phyloP scores from a whole-genome alignment of 768 basidiomycete species.

The Lepiota venenata region DNA sequence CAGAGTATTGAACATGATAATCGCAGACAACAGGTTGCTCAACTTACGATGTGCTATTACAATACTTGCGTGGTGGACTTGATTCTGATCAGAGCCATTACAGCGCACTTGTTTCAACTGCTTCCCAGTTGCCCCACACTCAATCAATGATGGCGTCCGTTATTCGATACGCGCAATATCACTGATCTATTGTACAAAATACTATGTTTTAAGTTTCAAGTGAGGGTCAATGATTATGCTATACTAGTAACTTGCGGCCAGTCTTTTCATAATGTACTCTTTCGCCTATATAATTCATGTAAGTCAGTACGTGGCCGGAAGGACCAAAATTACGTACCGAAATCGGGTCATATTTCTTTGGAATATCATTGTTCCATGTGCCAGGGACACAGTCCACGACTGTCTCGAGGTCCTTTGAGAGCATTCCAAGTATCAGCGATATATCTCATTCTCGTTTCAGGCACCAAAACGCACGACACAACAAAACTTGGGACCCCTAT shows the following conservation, averaged over 20 bases:
- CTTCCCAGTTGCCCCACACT: too few relatives aligned
- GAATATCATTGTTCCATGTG: constrained; percentile 40
- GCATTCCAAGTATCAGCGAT: constrained; percentile 15
- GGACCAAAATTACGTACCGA: constrained; percentile 20
- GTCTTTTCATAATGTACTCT: constrained; percentile 35
- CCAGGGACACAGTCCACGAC: constrained; percentile 50
- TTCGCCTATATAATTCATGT: constrained; percentile 20
- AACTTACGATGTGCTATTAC: too few relatives aligned
- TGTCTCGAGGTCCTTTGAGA: constrained; percentile 33
- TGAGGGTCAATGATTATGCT: too few relatives aligned
- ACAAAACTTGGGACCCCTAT: constrained; percentile 25
- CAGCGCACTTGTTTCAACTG: too few relatives aligned
- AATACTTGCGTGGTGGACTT: too few relatives aligned
- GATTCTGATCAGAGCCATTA: too few relatives aligned
- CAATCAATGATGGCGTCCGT: too few relatives aligned
- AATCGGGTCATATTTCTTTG: constrained; percentile 49
- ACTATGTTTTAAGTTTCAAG: too few relatives aligned
- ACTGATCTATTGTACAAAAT: too few relatives aligned
- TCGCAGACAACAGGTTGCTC: too few relatives aligned
- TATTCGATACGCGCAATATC: too few relatives aligned
- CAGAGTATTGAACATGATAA: too few relatives aligned
- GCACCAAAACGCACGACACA: constrained; percentile 24
- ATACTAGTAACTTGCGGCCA: constrained; percentile 22
- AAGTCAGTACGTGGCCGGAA: neutral
- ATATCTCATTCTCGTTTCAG: neutral